phyloP scores from a whole-genome alignment of 345 rosid genomes.

The Trapa bicornis region DNA sequence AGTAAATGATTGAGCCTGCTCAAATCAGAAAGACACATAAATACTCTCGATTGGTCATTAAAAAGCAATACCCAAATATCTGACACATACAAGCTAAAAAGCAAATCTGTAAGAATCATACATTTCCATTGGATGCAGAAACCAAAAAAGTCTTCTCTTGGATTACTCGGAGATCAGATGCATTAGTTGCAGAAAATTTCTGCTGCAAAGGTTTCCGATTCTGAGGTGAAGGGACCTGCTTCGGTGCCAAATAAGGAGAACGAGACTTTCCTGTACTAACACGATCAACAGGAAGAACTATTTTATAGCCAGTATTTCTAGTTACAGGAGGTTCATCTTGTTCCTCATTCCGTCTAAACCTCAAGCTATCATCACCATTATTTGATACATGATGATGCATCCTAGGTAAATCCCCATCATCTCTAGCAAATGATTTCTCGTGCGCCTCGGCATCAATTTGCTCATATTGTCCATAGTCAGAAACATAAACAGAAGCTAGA shows the following conservation, averaged over 20 bases:
- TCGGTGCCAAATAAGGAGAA: conserved; percentile 30
- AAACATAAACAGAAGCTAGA: conserved; percentile 27
- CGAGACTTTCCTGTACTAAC: conserved; percentile 34
- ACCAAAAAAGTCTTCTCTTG: conserved; percentile 25
- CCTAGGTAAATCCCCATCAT: conserved; percentile 24
- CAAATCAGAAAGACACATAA: conserved; percentile 1
- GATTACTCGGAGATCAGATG: conserved; percentile 22
- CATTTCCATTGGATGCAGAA: conserved; percentile 48
- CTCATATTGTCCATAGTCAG: conserved; percentile 39
- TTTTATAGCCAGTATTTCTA: conserved; percentile 24
- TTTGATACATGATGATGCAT: conserved; percentile 26
- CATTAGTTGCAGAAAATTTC: conserved; percentile 20
- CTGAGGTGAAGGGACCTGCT: conserved; percentile 29
- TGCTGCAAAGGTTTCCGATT: conserved; percentile 26
- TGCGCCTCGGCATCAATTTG: conserved; percentile 21
- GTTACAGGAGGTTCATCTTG: conserved; percentile 22
- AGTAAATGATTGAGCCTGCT: conserved; percentile 32
- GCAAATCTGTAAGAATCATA: conserved; percentile 11
- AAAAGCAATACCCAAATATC: background rate
- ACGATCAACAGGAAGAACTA: conserved; percentile 30
- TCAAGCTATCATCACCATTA: conserved; percentile 23
- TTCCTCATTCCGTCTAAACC: conserved; percentile 16
- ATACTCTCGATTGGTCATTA: background rate
- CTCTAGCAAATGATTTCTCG: conserved; percentile 24
- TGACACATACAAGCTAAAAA: background rate